These are phyloP conservation scores for Tylopilus subfusipes DNA, from an alignment of 768 basidiomycete species.

Conservation along the genomic window DNA sequence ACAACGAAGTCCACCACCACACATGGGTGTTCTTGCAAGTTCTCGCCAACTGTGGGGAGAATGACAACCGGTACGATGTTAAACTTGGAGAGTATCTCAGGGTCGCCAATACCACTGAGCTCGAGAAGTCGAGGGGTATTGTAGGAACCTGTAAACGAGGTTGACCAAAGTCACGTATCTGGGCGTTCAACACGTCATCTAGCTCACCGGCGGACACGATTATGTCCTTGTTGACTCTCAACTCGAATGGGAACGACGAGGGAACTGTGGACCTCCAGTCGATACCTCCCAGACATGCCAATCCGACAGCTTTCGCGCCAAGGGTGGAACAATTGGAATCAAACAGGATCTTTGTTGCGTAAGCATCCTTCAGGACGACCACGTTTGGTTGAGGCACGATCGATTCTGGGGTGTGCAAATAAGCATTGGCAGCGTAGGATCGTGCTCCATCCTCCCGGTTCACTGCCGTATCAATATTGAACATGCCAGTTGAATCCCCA, in stretches of 20 bases:
- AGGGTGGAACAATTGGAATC: neutral
- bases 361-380: slow-evolving; percentile 5
- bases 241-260: neutral
- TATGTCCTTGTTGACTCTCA: neutral
- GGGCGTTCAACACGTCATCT: neutral
- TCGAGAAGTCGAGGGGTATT: slow-evolving; percentile 21
- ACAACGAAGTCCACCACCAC: slow-evolving; percentile 15
- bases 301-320: slow-evolving; percentile 5
- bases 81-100: slow-evolving; percentile 8
- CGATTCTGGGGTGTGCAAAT: slow-evolving; percentile 10
- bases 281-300: slow-evolving; percentile 10
- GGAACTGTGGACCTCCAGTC: slow-evolving; percentile 3
- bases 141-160: slow-evolving; percentile 4
- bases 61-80: neutral
- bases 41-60: slow-evolving; percentile 20
- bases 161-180: neutral
- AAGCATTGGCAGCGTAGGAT: slow-evolving; percentile 20
- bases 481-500: slow-evolving; percentile 16
- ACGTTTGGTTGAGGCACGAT: slow-evolving; percentile 9
- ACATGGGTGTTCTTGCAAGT: slow-evolving; percentile 16
- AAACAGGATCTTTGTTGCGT: slow-evolving; percentile 13
- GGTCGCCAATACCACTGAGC: slow-evolving; percentile 17
- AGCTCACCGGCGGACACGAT: neutral
- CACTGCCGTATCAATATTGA: slow-evolving; percentile 19
- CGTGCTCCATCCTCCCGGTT: slow-evolving; percentile 11